A percentile compares a stretch with the other conserved stretches of the same genome.
phyloP scores from a whole-genome alignment of 176 grass and related monocot species.

The Otatea glauca region DNA sequence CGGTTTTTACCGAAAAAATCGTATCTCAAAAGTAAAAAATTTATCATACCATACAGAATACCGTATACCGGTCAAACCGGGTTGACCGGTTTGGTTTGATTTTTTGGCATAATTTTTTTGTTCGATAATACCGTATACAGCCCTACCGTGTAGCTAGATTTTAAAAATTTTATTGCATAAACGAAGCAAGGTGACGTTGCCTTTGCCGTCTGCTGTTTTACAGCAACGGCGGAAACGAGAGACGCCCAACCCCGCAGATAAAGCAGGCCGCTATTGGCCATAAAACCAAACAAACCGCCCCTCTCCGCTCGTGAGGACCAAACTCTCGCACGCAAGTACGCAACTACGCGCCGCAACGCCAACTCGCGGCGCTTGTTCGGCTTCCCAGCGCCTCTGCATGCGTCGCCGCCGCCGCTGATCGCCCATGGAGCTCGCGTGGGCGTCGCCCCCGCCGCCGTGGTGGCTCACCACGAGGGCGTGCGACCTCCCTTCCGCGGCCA shows the following conservation, averaged over 20 bases:
- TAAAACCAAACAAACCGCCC: background rate
- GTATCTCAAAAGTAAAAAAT: no score
- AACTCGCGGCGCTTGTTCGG: background rate
- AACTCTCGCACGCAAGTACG: background rate
- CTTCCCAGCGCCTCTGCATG: slow-evolving; percentile 28
- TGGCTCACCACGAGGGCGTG: slow-evolving; percentile 52
- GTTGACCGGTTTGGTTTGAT: no score
- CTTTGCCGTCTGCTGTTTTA: no score
- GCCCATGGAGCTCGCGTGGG: slow-evolving; percentile 31
- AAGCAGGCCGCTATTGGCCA: background rate
- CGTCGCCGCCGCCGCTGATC: background rate
- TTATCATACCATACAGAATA: no score
- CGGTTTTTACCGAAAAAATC: no score
- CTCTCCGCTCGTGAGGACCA: background rate
- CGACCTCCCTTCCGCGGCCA: background rate
- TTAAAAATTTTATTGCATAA: no score
- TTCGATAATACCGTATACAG: no score
- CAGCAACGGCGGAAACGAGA: background rate
- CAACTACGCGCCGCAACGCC: background rate
- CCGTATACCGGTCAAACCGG: no score
- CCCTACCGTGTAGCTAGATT: no score
- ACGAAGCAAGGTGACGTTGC: no score
- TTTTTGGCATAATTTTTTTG: no score
- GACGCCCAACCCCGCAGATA: background rate
- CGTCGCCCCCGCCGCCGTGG: slow-evolving; percentile 32